phyloP scores from a whole-genome alignment of 1,284 basidiomycete species.

The Melampsora americana region DNA sequence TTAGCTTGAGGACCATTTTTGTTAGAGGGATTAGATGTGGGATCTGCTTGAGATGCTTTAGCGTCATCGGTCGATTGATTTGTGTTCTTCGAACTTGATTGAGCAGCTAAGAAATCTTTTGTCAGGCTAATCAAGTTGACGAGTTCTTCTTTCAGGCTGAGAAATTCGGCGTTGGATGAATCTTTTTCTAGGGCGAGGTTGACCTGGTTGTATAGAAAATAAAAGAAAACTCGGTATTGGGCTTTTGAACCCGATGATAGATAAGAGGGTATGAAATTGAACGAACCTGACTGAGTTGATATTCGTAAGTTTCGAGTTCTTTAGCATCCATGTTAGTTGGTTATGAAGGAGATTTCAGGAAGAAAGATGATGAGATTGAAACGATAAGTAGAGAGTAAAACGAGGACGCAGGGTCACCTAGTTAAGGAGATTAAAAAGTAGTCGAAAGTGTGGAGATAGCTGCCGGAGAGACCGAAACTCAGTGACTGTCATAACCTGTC shows the following conservation, averaged over 20 bases:
- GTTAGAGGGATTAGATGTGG: conserved; percentile 46
- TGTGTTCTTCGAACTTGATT: conserved; percentile 55
- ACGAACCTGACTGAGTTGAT: conserved; percentile 45
- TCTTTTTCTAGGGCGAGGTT: conserved; percentile 78
- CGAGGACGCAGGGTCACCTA: neutral
- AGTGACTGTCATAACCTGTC: too few relatives aligned
- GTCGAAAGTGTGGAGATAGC: neutral
- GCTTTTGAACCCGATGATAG: conserved; percentile 7
- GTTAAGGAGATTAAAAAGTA: neutral
- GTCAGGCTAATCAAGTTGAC: conserved; percentile 85
- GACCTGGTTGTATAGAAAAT: conserved; percentile 71
- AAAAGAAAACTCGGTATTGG: conserved; percentile 43
- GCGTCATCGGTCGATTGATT: conserved; percentile 63
- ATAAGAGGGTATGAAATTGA: neutral
- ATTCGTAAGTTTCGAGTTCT: conserved; percentile 47
- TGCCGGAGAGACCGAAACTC: too few relatives aligned
- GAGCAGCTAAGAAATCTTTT: conserved; percentile 66
- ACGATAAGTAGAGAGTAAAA: neutral
- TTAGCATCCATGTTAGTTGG: conserved; percentile 33
- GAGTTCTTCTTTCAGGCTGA: conserved; percentile 72
- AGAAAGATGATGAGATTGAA: neutral
- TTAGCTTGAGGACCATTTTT: conserved; percentile 33
- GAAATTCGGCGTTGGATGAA: conserved; percentile 71
- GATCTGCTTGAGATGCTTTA: conserved; percentile 60
- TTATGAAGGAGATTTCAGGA: neutral